These are phyloP conservation scores for Hortaea sp. DNA, from an alignment of 2,329 filamentous ascomycete genomes.

Conservation along the genomic window DNA sequence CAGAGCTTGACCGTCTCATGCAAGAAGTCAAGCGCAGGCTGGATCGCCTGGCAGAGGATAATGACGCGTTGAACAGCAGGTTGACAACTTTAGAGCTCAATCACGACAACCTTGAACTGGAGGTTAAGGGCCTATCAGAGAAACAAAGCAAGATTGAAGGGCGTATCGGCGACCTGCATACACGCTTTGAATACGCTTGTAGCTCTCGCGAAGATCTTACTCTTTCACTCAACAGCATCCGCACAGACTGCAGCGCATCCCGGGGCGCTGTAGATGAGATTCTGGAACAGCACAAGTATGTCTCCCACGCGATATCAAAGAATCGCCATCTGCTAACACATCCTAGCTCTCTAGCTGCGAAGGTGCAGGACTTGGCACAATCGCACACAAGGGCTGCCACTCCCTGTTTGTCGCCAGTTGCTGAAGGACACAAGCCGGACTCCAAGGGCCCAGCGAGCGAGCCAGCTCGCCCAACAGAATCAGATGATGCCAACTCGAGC, in stretches of 20 bases:
- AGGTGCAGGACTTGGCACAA: background rate
- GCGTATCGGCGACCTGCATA: no score
- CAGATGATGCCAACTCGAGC: background rate
- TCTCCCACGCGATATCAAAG: background rate
- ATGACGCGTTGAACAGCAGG: no score
- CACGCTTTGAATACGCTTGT: no score
- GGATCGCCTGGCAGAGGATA: no score
- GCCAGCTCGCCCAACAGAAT: background rate
- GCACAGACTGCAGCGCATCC: background rate
- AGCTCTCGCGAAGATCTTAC: no score
- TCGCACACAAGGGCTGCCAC: background rate
- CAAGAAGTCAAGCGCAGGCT: no score
- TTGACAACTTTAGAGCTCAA: no score
- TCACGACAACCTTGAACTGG: no score
- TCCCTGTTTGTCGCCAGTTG: background rate
- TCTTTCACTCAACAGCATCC: background rate
- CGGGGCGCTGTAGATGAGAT: background rate
- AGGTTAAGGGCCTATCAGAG: no score
- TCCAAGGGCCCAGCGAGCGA: background rate
- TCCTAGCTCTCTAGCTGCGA: background rate
- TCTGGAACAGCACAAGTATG: constrained; percentile 1
- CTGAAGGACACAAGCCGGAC: background rate
- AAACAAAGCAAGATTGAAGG: no score
- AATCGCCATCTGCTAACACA: background rate
- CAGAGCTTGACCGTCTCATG: no score